Conservation (phyloP, 805 yeast genomes). For the Metschnikowia gruessii region DNA sequence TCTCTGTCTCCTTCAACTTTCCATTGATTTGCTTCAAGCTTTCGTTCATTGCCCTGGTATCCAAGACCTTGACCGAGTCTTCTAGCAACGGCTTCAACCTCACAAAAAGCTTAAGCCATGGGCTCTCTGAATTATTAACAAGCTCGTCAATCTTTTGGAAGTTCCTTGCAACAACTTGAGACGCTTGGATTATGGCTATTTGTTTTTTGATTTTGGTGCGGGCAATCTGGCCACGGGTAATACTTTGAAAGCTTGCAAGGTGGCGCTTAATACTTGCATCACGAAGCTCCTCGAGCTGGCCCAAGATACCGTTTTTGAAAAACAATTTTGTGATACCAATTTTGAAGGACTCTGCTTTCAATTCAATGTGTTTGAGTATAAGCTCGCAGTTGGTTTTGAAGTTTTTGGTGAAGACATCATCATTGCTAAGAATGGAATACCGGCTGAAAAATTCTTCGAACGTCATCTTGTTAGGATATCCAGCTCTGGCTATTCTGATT, state of each 20-base stretch:
- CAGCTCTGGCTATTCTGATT: conserved; percentile 93
- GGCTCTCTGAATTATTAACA: conserved; percentile 16
- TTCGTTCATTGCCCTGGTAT: conserved; percentile 54
- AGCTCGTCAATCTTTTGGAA: conserved; percentile 59
- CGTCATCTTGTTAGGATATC: conserved; percentile 89
- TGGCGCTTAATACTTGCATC: conserved; percentile 58
- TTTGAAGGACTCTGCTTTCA: conserved; percentile 59
- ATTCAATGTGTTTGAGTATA: conserved; percentile 57
- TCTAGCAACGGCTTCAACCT: conserved; percentile 72
- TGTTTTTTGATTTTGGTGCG: conserved; percentile 48
- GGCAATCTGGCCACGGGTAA: conserved; percentile 59
- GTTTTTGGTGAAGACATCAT: conserved; percentile 43
- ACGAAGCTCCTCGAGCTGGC: conserved; percentile 72
- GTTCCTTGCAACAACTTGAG: conserved; percentile 63
- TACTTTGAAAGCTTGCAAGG: conserved; percentile 60
- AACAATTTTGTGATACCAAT: conserved; percentile 72
- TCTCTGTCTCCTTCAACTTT: conserved; percentile 38
- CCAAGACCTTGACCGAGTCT: conserved; percentile 58
- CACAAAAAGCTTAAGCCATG: conserved; percentile 74
- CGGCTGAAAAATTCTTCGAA: conserved; percentile 77
- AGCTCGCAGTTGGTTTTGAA: conserved; percentile 67
- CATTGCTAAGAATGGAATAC: conserved; percentile 61
- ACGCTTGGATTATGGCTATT: conserved; percentile 64
- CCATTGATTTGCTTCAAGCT: conserved; percentile 51
- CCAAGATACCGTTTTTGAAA: conserved; percentile 74